Base-by-base conservation (phyloP, 305 asterid genomes). In the Fraxinus baroniana region DNA sequence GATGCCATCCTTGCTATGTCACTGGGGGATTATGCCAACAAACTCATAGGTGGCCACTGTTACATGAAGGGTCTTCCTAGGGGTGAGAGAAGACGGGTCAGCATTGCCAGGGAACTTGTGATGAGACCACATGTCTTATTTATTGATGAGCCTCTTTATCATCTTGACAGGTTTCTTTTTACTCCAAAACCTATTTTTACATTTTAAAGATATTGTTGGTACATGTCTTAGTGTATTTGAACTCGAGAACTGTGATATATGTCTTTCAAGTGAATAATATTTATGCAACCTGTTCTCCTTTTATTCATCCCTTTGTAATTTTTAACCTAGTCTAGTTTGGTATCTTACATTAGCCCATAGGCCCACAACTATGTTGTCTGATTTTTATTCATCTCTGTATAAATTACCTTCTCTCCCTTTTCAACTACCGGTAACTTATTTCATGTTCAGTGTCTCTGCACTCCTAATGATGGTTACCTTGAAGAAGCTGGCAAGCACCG, bases 101-200 rank as follows among this genome's bases (percentile, higher is more conserved):
- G 97, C 82, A 94, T 94, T 89, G 99, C 99, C 46, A 89, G 98
- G 88, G 99, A 97, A 91, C 97, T 97, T 77, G 97, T 97, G 79
- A 93, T 86, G 95, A 93, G 97, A 85, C 99, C 99, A 0, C 95
- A 90, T 78, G 88, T 92, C 87, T 76, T 97, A 83, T 97, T 97
- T 83, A 93, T 97, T 74, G 99, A 97, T 18, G 99, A 97, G 87
- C 99, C 99, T 81, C 98, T 97, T 71, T 97, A 94, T 87, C 98
- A 92, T 84, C 99, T 97, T 71, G 98, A 97, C 94, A 97, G 99
- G 99, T 97, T 83, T 79, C 35, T 78, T 83, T 74, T 80, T 44
- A 24, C 78, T 78, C 52, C 30, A 66, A 74, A 74, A 66, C 81
- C 37, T 22, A 39, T 32, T 55, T 70, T 49, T 17, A 39, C 36